Conservation (phyloP, 2,329 filamentous ascomycete genomes). For the Cryphonectria japonica region DNA sequence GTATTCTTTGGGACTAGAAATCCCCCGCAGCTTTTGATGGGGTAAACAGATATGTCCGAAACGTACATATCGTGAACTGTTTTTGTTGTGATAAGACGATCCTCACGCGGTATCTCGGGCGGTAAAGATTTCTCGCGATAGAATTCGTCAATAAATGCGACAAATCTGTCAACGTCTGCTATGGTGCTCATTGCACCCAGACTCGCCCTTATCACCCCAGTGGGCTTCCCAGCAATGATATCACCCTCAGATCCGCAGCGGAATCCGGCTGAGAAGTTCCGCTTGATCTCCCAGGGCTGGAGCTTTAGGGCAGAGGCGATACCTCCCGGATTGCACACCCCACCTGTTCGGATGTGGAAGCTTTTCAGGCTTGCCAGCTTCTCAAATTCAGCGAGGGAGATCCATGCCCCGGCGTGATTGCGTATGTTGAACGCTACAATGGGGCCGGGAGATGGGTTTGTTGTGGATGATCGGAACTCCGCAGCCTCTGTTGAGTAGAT, state of each 20-base stretch:
- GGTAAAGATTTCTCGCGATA: slow-evolving; percentile 46
- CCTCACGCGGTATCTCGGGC: not conserved
- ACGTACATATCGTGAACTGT: slow-evolving; percentile 48
- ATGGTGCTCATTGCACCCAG: slow-evolving; percentile 87
- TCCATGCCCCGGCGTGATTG: slow-evolving; percentile 70
- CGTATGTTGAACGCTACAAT: slow-evolving; percentile 83
- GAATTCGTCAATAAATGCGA: slow-evolving; percentile 74
- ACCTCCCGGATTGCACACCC: slow-evolving; percentile 90
- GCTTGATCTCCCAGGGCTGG: slow-evolving; percentile 78
- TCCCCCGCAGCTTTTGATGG: slow-evolving; percentile 91
- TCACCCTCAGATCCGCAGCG: slow-evolving; percentile 85
- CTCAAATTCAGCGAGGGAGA: slow-evolving; percentile 84
- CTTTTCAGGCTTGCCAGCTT: slow-evolving; percentile 78
- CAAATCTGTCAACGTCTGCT: slow-evolving; percentile 72
- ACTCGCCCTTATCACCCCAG: slow-evolving; percentile 83
- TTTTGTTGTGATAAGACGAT: not conserved
- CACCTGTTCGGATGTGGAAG: slow-evolving; percentile 85
- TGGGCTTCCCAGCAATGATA: slow-evolving; percentile 81
- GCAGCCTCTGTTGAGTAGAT: slow-evolving; percentile 59
- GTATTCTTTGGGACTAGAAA: slow-evolving; percentile 67
- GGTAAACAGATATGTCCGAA: slow-evolving; percentile 76
- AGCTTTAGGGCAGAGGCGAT: slow-evolving; percentile 74
- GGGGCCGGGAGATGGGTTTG: slow-evolving; percentile 63
- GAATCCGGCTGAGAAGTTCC: slow-evolving; percentile 83
- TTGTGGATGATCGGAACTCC: slow-evolving; percentile 23